Base-by-base conservation (phyloP, 2,329 filamentous ascomycete genomes). In the Penicillium sp. region DNA sequence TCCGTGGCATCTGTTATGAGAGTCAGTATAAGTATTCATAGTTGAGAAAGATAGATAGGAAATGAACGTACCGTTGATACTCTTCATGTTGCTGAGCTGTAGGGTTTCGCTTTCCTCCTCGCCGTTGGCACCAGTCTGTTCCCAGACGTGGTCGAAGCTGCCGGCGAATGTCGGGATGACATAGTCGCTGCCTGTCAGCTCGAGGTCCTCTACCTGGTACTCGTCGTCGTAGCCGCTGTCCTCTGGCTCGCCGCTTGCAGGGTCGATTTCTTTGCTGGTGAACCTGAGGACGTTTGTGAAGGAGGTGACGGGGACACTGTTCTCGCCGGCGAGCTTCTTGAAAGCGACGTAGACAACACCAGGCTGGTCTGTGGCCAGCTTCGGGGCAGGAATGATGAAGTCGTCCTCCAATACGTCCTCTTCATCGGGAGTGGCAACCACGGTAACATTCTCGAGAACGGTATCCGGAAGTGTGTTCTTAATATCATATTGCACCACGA, bases 181-280 rank as follows among this genome's bases (percentile, higher is more conserved):
- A 75, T 97, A 99, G 74, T 99, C 94, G 63, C 91, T 91, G 55
- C 93, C 94, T 18, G 86, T 83, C 57, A 99, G 84, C 59, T 97
- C 92, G 58, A 97, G 86, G 70, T 97, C 91, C 59, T 94, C 91
- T 57, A 97, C 89, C 77, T 97, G 90, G 71, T 99, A 99, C 77
- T 99, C 94, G 68, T 99, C 94, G 50, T 97, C 93, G 73, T 97
- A 97, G 44, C 94, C 94, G 45, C 79, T 82, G 16, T 96, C 91
- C 73, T 99, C 94, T 0, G 93, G 90, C 75, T 97, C 91, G 62
- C 86, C 85, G n/a, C 90, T 96, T 27, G 89, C 89, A 6, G 94
- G 94, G 67, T 99, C 94, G 62, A 99, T 94, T 76, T 99, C 94
- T 78, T 97, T 97, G 80, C 88, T 94, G 18, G 91, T 97, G 73